Evolutionary conservation across 345 rosid species (phyloP).

Genomic region (rapeseed (Brassica napus)): Da-Ae NC_063439.1:4481501-4482000

Average conservation of each 20-base stretch:
- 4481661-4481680: no score
- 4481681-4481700: neutral
- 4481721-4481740: neutral
- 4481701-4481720: neutral
- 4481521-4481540: neutral
- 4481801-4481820: neutral
- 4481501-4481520: neutral
- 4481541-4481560: neutral
- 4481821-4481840: neutral
- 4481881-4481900: neutral
- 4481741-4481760: neutral
- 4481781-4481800: neutral
- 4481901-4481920: no score
- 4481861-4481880: neutral
- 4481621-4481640: neutral
- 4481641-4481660: neutral
- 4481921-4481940: no score
- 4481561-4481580: neutral
- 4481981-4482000: neutral
- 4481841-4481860: neutral
- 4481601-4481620: neutral
- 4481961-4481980: no score
- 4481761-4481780: neutral
- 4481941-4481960: neutral
- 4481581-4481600: neutral